Conservation (phyloP, 805 yeast genomes). For the Zygoascus biomembranicola region DNA sequence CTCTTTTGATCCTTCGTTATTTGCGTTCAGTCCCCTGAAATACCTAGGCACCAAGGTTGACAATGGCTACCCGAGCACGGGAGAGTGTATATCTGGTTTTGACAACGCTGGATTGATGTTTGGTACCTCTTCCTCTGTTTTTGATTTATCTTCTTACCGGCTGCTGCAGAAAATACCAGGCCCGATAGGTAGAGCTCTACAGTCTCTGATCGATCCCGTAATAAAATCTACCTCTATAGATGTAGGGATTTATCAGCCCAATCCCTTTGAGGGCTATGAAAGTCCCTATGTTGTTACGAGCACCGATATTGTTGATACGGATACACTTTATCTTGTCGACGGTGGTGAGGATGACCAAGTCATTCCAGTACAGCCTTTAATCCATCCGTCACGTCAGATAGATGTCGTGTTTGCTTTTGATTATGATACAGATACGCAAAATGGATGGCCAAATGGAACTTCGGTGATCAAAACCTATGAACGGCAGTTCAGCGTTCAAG, state of each 20-base stretch:
- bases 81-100: slow-evolving; percentile 54
- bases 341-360: slow-evolving; percentile 69
- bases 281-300: slow-evolving; percentile 23
- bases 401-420: slow-evolving; percentile 54
- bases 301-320: slow-evolving; percentile 30
- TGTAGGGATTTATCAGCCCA: slow-evolving; percentile 64
- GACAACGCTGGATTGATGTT: slow-evolving; percentile 76
- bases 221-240: slow-evolving; percentile 35
- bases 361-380: slow-evolving; percentile 54
- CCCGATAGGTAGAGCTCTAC: slow-evolving; percentile 52
- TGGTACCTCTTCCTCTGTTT: slow-evolving; percentile 77
- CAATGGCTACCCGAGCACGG: slow-evolving; percentile 45
- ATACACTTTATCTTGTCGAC: slow-evolving; percentile 48
- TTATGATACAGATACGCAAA: slow-evolving; percentile 28
- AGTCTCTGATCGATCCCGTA: slow-evolving; percentile 1
- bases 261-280: slow-evolving; percentile 52
- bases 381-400: slow-evolving; percentile 51
- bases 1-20: slow-evolving; percentile 75
- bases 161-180: slow-evolving; percentile 52
- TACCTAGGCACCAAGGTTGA: slow-evolving; percentile 60
- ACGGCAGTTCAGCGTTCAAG: slow-evolving; percentile 24
- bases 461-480: slow-evolving; percentile 21
- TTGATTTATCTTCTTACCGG: slow-evolving; percentile 41
- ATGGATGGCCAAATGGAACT: slow-evolving; percentile 26
- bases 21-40: slow-evolving; percentile 53